Evolutionary conservation across 148 eudicot genomes (phyloP).

Genomic region (Rhododendron vialii): DNA sequence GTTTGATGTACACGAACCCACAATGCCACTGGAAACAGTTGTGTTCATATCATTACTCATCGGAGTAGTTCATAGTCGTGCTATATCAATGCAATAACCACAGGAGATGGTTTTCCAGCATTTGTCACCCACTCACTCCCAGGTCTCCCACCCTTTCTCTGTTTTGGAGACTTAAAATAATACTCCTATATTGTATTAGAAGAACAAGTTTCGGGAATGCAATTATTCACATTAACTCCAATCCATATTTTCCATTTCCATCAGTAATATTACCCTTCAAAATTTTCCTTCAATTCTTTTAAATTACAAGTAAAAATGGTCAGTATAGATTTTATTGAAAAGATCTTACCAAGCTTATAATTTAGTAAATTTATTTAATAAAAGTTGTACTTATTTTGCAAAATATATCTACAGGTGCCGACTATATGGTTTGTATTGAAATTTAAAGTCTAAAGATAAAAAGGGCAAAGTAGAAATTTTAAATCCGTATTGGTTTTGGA

Average conservation of each 20-base stretch:
- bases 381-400: neutral
- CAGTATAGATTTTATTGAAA: neutral
- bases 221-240: neutral
- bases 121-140: neutral
- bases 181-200: neutral
- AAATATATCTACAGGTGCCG: neutral
- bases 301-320: neutral
- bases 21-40: no score
- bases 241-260: neutral
- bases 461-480: neutral
- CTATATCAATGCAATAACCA: neutral
- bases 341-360: neutral
- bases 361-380: neutral
- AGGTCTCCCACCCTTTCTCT: neutral
- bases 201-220: neutral
- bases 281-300: neutral
- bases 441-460: no score
- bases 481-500: neutral
- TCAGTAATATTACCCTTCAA: neutral
- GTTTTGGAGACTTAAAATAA: neutral
- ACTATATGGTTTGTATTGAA: neutral
- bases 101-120: neutral
- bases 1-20: neutral
- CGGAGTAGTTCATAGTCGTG: neutral
- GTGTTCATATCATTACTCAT: neutral